Percentiles rank a stretch among this genome's conserved stretches.
These are phyloP conservation scores for Saccharum spontaneum DNA, from an alignment of 176 grass and related monocot genomes.

Conservation along the genomic window DNA sequence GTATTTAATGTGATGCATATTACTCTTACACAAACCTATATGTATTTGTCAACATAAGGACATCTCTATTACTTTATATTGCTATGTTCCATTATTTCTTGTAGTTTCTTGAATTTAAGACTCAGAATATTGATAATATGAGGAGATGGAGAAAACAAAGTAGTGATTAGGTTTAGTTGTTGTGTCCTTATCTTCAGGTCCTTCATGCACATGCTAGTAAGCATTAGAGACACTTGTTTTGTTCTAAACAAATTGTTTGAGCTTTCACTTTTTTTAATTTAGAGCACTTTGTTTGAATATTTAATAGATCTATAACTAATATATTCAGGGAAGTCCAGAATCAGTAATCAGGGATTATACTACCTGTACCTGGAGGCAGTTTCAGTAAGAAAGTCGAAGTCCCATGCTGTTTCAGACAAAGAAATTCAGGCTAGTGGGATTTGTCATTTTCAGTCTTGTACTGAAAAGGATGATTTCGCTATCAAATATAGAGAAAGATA, in stretches of 20 bases:
- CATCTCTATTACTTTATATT: conserved; percentile 15
- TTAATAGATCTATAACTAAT: conserved; percentile 25
- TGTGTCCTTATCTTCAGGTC: conserved; percentile 11
- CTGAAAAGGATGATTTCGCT: conserved; percentile 57
- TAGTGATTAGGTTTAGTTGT: conserved; percentile 1
- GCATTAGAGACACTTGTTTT: conserved; percentile 1
- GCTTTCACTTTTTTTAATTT: conserved; percentile 12
- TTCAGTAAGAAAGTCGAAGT: conserved; percentile 69
- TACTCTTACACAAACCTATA: no score
- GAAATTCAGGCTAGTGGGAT: conserved; percentile 42
- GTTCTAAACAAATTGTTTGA: background rate
- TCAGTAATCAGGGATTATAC: conserved; percentile 70
- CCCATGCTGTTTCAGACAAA: conserved; percentile 40
- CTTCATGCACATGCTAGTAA: conserved; percentile 16
- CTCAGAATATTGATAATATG: background rate
- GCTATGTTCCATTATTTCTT: conserved; percentile 9
- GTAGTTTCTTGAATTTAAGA: conserved; percentile 15
- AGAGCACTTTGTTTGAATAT: conserved; percentile 9
- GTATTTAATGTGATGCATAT: background rate
- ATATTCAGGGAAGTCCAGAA: conserved; percentile 76
- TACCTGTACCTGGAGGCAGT: conserved; percentile 88
- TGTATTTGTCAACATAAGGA: background rate
- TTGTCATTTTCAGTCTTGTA: conserved; percentile 53
- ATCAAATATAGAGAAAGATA: conserved; percentile 62
- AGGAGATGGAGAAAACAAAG: background rate